Evolutionary conservation across 495 filamentous ascomycete genomes (phyloP), one percentile per base, ranked within the genome.

Genomic region (Penicillium pancosmium): DNA sequence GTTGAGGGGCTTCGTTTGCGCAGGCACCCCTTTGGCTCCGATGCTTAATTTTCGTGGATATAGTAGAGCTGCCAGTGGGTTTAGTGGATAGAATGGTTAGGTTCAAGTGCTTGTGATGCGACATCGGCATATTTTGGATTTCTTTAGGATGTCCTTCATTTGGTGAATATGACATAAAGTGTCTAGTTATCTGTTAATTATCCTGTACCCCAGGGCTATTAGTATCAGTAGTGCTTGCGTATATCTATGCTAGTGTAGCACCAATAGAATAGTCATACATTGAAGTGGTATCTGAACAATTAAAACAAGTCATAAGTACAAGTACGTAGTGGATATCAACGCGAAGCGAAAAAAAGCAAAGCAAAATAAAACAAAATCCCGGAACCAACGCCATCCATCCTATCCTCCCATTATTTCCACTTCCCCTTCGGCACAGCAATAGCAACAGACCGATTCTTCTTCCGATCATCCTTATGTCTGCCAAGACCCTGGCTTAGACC

Each of bases 401-500:
- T 23, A 31, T 31, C 27, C 27, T 8, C 8, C 27, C 27, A 51
- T 44, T 36, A 48, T 10, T 48, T 48, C 46, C 46, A 55, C 50
- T 44, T 59, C 21, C 59, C 47, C 46, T 52, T 55, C 5, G 63
- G 50, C 43, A 27, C 13, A 25, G 57, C 50, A 25, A 68, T 48
- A 12, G 62, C 62, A 16, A 65, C 56, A 49, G 66, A 57, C 18
- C 62, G 64, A 10, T 64, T 66, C 54, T 68, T 70, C 55, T 52
- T 66, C 43, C 68, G 57, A 31, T 76, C 75, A 5, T 76, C 70
- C 51, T 70, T 73, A 6, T 60, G 21, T 25, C 68, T 68, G n/a
- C 36, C 36, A 35, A 78, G 55, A 4, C 75, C 77, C 50, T 74
- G 72, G 57, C 73, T 80, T 46, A 78, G 54, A 10, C 77, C 77